Conservation (phyloP, 164 flowering plant species). For the Sedum album region DNA sequence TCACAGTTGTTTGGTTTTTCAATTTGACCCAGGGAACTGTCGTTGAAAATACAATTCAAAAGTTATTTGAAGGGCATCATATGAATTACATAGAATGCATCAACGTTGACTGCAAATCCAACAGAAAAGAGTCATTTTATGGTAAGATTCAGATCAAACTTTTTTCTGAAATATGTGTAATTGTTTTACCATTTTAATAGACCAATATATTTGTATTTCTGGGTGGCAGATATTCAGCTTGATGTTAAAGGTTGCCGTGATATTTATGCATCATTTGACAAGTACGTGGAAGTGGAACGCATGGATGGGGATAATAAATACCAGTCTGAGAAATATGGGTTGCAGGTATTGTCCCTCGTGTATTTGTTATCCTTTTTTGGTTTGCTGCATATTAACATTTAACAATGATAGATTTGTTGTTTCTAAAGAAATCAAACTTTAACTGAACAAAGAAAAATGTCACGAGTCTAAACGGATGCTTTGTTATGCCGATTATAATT, state of each 20-base stretch:
- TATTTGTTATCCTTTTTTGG: neutral
- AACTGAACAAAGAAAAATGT: no score
- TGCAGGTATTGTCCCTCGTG: constrained; percentile 45
- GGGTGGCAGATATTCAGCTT: constrained; percentile 77
- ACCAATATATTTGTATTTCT: constrained; percentile 9
- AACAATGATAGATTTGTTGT: neutral
- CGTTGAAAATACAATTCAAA: constrained; percentile 89
- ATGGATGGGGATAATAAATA: constrained; percentile 94
- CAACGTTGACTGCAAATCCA: constrained; percentile 89
- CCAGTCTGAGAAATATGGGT: constrained; percentile 83
- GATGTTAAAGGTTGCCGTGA: constrained; percentile 96
- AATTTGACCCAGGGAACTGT: constrained; percentile 65
- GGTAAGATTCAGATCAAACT: constrained; percentile 30
- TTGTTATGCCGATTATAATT: neutral
- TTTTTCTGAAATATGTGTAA: neutral
- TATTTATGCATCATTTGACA: constrained; percentile 95
- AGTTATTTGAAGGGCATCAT: constrained; percentile 90
- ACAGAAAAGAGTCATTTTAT: constrained; percentile 90
- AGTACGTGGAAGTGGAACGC: constrained; percentile 88
- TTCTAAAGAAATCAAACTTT: neutral
- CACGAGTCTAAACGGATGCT: neutral
- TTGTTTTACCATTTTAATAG: neutral
- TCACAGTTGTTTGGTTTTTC: constrained; percentile 1
- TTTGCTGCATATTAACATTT: neutral
- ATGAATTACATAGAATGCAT: constrained; percentile 95